These are phyloP conservation scores for Wickerhamomyces canadensis DNA, from an alignment of 805 yeast genomes.

Conservation along the genomic window DNA sequence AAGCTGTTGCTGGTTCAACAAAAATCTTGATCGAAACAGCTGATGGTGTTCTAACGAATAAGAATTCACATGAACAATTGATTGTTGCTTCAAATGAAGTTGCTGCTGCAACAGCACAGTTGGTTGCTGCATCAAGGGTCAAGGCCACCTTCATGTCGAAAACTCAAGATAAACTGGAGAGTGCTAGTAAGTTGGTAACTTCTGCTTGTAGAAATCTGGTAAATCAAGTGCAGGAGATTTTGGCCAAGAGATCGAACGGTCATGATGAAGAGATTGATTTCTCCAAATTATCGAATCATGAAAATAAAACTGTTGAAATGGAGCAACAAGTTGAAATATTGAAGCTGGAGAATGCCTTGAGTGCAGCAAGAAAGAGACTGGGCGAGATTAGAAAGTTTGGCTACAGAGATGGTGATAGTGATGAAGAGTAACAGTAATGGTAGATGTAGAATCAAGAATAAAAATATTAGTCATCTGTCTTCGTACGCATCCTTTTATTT, in stretches of 20 bases:
- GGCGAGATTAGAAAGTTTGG: slow-evolving; percentile 82
- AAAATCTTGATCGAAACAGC: slow-evolving; percentile 79
- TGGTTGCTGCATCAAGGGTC: slow-evolving; percentile 87
- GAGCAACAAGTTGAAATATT: slow-evolving; percentile 89
- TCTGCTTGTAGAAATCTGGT: slow-evolving; percentile 74
- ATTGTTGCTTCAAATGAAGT: slow-evolving; percentile 90
- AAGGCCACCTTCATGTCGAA: slow-evolving; percentile 73
- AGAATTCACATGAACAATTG: slow-evolving; percentile 72
- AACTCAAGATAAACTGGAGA: slow-evolving; percentile 69
- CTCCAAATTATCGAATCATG: slow-evolving; percentile 63
- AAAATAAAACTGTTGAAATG: slow-evolving; percentile 82
- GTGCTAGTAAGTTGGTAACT: slow-evolving; percentile 62
- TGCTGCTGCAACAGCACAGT: slow-evolving; percentile 87
- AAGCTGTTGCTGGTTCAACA: slow-evolving; percentile 80
- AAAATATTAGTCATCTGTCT: neutral
- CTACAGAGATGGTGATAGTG: slow-evolving; percentile 59
- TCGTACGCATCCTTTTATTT: slow-evolving; percentile 24
- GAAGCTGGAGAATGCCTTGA: slow-evolving; percentile 70
- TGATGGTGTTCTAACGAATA: slow-evolving; percentile 65
- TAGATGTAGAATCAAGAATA: too few relatives aligned
- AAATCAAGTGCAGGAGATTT: slow-evolving; percentile 56
- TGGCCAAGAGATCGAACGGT: slow-evolving; percentile 30
- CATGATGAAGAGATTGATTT: slow-evolving; percentile 51
- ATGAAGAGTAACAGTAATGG: slow-evolving; percentile 44
- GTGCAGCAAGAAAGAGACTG: slow-evolving; percentile 68